Conservation (phyloP, 495 filamentous ascomycete genomes). For the Neurospora tetraspora region DNA sequence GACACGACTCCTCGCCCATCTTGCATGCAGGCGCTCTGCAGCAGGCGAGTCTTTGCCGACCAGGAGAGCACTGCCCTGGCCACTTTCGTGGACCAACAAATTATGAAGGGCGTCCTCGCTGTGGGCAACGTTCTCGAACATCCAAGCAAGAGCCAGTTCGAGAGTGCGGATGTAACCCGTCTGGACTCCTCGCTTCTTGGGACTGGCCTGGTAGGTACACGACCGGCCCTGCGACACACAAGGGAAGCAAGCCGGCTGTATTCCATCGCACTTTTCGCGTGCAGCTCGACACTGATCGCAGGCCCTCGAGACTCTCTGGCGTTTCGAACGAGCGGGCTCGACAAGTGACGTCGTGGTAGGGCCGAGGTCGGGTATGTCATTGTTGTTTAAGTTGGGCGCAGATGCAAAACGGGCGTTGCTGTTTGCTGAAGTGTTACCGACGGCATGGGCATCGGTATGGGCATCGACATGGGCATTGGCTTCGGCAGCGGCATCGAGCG, state of each 20-base stretch:
- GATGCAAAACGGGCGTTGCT: not conserved
- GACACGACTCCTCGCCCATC: constrained; percentile 47
- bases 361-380: constrained; percentile 10
- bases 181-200: constrained; percentile 62
- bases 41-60: constrained; percentile 39
- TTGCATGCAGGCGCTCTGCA: constrained; percentile 45
- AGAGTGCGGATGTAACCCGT: constrained; percentile 54
- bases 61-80: constrained; percentile 14
- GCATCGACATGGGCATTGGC: not conserved
- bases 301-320: constrained; percentile 57
- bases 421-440: not conserved
- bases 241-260: constrained; percentile 51
- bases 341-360: constrained; percentile 8
- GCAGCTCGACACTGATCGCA: constrained; percentile 59
- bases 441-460: not conserved
- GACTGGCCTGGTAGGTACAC: constrained; percentile 59
- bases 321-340: constrained; percentile 20
- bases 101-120: constrained; percentile 21
- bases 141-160: constrained; percentile 37
- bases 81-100: constrained; percentile 18
- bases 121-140: constrained; percentile 22
- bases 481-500: constrained; percentile 3
- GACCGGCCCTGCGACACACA: constrained; percentile 48
- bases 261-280: constrained; percentile 59
- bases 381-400: constrained; percentile 3